Percentiles rank a stretch among this genome's conserved stretches.
Conservation (phyloP, 768 basidiomycete species). For the Xanthoconium stramineum region DNA sequence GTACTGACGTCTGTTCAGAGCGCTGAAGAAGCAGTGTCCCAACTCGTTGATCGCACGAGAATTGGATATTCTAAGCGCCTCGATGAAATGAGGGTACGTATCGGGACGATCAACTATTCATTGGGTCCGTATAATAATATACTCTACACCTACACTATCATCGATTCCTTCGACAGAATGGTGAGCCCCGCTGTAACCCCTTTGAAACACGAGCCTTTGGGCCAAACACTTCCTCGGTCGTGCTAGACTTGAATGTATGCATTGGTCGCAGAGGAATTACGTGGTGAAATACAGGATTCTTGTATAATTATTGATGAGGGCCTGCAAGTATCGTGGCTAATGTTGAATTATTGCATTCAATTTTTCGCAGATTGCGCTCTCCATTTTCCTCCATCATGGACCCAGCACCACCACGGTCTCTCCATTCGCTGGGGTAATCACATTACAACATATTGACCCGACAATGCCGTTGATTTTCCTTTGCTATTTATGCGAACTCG, state of each 20-base stretch:
- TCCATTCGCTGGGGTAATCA: no score
- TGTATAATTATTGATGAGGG: neutral
- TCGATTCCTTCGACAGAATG: slow-evolving; percentile 54
- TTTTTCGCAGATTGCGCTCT: no score
- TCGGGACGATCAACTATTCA: neutral
- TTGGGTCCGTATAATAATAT: slow-evolving; percentile 67
- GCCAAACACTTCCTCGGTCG: slow-evolving; percentile 56
- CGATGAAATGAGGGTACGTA: slow-evolving; percentile 56
- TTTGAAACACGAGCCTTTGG: neutral
- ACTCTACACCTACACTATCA: slow-evolving; percentile 55
- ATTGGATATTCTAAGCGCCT: slow-evolving; percentile 58
- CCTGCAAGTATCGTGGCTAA: no score
- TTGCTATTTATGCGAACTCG: no score
- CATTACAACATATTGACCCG: no score
- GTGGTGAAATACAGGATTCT: slow-evolving; percentile 46
- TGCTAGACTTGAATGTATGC: slow-evolving; percentile 54
- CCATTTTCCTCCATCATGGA: no score
- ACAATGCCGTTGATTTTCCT: no score
- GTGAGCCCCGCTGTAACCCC: slow-evolving; percentile 33
- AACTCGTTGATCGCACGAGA: slow-evolving; percentile 80
- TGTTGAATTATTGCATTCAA: no score
- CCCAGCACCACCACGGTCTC: no score
- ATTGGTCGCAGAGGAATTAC: slow-evolving; percentile 48
- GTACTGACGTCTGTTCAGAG: slow-evolving; percentile 39
- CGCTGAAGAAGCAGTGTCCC: slow-evolving; percentile 70